Evolutionary conservation across 345 rosid species (phyloP).

Genomic region (Linum usitatissimum): DNA sequence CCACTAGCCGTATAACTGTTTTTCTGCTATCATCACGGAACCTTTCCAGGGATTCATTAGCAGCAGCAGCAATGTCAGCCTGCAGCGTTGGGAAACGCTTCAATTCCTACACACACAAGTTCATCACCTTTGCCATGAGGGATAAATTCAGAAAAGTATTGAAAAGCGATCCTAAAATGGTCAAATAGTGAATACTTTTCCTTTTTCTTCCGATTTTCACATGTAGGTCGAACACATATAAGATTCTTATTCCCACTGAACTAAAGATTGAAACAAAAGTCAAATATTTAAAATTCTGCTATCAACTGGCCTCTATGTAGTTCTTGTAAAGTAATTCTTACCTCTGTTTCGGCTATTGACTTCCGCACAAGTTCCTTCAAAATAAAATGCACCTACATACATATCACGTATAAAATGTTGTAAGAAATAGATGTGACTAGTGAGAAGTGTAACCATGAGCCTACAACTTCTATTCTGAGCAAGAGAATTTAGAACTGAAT

Average conservation of each 20-base stretch:
- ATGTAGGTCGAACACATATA: neutral
- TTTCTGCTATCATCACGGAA: constrained; percentile 89
- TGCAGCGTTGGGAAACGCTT: constrained; percentile 87
- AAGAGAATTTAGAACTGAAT: neutral
- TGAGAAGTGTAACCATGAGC: neutral
- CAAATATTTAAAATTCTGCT: neutral
- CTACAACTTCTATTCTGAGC: neutral
- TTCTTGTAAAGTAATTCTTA: constrained; percentile 24
- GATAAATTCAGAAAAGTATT: neutral
- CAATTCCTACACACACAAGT: constrained; percentile 46
- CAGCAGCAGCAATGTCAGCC: constrained; percentile 84
- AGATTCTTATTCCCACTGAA: neutral
- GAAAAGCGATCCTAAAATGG: neutral
- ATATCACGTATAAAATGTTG: neutral
- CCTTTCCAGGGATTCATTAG: constrained; percentile 83
- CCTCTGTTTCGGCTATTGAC: constrained; percentile 90
- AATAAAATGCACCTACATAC: constrained; percentile 70
- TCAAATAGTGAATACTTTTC: neutral
- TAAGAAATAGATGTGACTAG: neutral
- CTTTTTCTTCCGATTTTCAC: neutral
- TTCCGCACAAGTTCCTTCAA: constrained; percentile 95
- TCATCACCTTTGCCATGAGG: neutral
- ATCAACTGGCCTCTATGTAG: neutral
- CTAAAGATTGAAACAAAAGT: neutral
- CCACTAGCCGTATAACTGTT: constrained; percentile 79